A percentile compares a stretch with the other conserved stretches of the same genome.
phyloP scores from a whole-genome alignment of 2,329 filamentous ascomycete genomes.

The Penicillium sp. region DNA sequence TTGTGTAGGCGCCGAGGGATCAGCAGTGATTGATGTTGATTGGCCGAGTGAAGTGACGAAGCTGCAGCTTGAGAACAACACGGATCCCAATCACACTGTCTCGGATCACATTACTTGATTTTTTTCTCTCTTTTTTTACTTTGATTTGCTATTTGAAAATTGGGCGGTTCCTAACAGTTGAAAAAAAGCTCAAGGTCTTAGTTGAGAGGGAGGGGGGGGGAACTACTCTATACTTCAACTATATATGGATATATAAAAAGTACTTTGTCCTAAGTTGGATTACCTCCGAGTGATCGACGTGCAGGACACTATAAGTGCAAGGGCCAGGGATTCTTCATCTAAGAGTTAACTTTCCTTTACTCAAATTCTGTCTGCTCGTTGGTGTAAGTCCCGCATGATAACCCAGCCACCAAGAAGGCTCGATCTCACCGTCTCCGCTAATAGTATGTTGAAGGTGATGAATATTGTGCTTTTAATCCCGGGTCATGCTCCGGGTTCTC shows the following conservation, averaged over 20 bases:
- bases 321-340: slow-evolving; percentile 11
- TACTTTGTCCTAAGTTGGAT: background rate
- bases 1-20: slow-evolving; percentile 24
- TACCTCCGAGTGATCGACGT: slow-evolving; percentile 4
- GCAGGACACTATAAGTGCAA: slow-evolving; percentile 2
- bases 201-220: background rate
- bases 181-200: background rate
- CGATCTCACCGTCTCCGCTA: slow-evolving; percentile 31
- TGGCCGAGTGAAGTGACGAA: slow-evolving; percentile 23
- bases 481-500: slow-evolving; percentile 5
- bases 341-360: slow-evolving; percentile 15
- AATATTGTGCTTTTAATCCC: slow-evolving; percentile 15
- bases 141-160: background rate
- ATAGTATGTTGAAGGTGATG: slow-evolving; percentile 23
- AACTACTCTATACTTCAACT: too few relatives aligned
- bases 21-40: slow-evolving; percentile 19
- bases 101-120: slow-evolving; percentile 3
- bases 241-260: too few relatives aligned
- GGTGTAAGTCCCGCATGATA: slow-evolving; percentile 21
- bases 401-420: slow-evolving; percentile 28
- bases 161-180: slow-evolving; percentile 3
- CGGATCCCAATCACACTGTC: slow-evolving; percentile 27
- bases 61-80: slow-evolving; percentile 26
- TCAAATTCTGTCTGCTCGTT: slow-evolving; percentile 30
- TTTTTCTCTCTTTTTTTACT: background rate